Conservation (phyloP, 2,329 filamentous ascomycete species). For the Dactylellina cionopaga region DNA sequence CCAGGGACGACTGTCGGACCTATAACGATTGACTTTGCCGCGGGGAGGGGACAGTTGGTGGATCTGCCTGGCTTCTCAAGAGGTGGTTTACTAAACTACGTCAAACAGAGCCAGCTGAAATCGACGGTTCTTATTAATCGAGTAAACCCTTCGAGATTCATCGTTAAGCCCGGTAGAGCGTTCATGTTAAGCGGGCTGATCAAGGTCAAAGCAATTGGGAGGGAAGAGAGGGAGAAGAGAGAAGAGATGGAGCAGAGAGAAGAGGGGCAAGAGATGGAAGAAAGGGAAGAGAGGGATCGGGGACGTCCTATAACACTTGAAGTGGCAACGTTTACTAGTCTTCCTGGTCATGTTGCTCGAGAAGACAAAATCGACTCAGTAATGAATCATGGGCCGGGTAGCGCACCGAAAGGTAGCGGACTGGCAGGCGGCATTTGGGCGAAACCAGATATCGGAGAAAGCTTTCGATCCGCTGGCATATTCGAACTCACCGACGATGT, state of each 20-base stretch:
- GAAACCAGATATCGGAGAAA: not conserved
- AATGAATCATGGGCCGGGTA: not conserved
- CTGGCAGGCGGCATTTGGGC: conserved; percentile 14
- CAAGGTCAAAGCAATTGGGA: conserved; percentile 86
- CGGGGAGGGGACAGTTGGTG: conserved; percentile 80
- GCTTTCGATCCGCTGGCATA: conserved; percentile 71
- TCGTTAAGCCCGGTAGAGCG: conserved; percentile 79
- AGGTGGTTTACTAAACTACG: conserved; percentile 53
- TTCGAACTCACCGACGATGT: conserved; percentile 84
- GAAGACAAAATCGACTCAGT: conserved; percentile 75
- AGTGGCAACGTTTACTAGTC: conserved; percentile 73
- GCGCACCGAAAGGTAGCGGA: not conserved
- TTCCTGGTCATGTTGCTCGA: conserved; percentile 78
- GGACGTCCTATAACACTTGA: conserved; percentile 18
- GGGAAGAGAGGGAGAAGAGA: too few relatives aligned
- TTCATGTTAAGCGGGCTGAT: conserved; percentile 86
- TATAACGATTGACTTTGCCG: conserved; percentile 88
- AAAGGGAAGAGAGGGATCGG: conserved; percentile 64
- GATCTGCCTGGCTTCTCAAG: conserved; percentile 75
- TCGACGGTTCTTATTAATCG: conserved; percentile 80
- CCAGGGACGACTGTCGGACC: conserved; percentile 95
- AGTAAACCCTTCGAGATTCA: conserved; percentile 76
- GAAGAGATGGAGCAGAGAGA: too few relatives aligned
- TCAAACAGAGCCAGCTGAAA: conserved; percentile 44
- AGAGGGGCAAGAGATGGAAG: too few relatives aligned